Evolutionary conservation across 768 basidiomycete genomes (phyloP), one percentile per base, ranked within the genome.

Genomic region (Amanita pseudoporphyria): DNA sequence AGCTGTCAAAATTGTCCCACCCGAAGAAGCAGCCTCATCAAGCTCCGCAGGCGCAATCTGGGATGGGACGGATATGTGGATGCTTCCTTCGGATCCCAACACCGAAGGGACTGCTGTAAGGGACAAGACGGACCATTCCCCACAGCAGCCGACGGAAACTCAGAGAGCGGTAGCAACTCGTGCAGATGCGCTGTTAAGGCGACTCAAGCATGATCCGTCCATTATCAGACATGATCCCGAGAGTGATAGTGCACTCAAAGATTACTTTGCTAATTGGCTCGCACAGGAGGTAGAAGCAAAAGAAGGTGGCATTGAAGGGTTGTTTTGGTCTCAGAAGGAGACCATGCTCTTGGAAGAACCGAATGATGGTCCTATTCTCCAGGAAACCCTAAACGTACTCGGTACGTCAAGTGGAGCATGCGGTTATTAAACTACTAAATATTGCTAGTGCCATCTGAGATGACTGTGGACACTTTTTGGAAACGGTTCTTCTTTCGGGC

Each of bases 1-100:
- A 44, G 91, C 89, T 9, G 90, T 97, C 58, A 94, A 93, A 63
- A 85, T 96, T 45, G 72, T 97, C 12, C 94, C 93, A 0, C 93
- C 93, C 1, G 82, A 86, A 32, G 75, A 75, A 38, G 67, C 60
- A 0, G 62, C 57, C 6, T 19, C 60, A 12, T 43, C 53, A 37
- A 10, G 33, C 52, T 52, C 39, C 24, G 56, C 53, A 26, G 77
- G 74, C 3, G 60, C 82, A 22, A 56, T 78, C 37, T 94, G 90
- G 90, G 92, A 94, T 62, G 92, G 90, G 1, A 68, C 81, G 28
- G 90, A 94, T 63, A 76, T 92, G 61, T 93, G 90, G 84, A 81
- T 83, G 70, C 60, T 92, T 51, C 88, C 77, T 7, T 61, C 67
- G 42, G 70, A 68, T 13, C 53, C 56, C 37, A 64, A 9, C 2